Base-by-base conservation (phyloP, 352 stramenopile species). In the Phytophthora kernoviae region DNA sequence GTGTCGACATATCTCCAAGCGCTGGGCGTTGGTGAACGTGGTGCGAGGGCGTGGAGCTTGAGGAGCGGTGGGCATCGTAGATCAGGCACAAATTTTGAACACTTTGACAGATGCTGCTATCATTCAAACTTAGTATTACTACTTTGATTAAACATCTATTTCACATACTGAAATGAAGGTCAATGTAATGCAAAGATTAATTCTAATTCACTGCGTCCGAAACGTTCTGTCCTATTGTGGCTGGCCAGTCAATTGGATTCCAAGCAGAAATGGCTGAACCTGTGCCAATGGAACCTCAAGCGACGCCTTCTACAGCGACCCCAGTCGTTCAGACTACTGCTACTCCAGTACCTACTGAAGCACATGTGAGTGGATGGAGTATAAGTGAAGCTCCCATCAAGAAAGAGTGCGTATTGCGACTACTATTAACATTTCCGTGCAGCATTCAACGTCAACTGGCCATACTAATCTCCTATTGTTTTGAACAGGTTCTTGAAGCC, bases 401-500 rank as follows among this genome's bases (percentile, higher is more conserved):
- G 21, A 73, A 62, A 73, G 70, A 62, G 73, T 82, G 45, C 58
- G 73, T 82, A 63, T 40, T 57, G 37, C 30, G 32, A 17, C 18
- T 26, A 27, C 17, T 49, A 59, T 53, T n/a, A 54, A 9, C n/a
- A 1, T 21, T 48, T 55, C 27, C 14, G 12, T 49, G 2, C 20
- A 37, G 41, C 41, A 43, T 11, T 45, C 8, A 2, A 7, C 6
- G 54, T 36, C 52, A 59, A 54, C 26, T 21, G 0, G n/a, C 10
- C 10, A 34, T 24, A 15, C 11, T 26, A 34, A 15, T 22, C 27
- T 18, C 1, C 18, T 46, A 30, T 21, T 46, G 27, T 33, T 40
- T 48, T 45, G 17, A 34, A 21, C 58, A 93, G 84, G 42, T 94
- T 87, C 57, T 50, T 91, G 26, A 90, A 91, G 55, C 75, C 79